A percentile compares a stretch with the other conserved stretches of the same genome.
These are phyloP conservation scores for Microcera coccophila DNA, from an alignment of 2,329 filamentous ascomycete genomes.

Conservation along the genomic window DNA sequence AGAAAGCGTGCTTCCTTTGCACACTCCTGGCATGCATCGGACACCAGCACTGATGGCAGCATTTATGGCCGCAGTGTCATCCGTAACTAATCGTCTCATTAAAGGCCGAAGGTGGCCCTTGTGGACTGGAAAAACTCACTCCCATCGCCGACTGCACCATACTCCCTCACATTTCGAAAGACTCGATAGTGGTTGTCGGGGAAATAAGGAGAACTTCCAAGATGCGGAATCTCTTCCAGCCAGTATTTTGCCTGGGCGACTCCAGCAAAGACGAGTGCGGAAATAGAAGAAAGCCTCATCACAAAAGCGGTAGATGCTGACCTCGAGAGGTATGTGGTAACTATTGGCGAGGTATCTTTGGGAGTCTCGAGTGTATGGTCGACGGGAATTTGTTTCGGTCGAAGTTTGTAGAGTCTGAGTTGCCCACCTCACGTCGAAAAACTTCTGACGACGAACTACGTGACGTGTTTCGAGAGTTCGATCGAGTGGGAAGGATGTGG, in stretches of 20 bases:
- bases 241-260: conserved; percentile 18
- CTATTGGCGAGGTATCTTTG: background rate
- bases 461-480: no score
- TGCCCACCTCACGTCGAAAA: no score
- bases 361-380: no score
- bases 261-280: conserved; percentile 9
- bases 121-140: conserved; percentile 10
- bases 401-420: no score
- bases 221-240: conserved; percentile 29
- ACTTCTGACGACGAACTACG: no score
- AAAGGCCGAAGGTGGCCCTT: background rate
- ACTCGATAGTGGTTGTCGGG: conserved; percentile 27
- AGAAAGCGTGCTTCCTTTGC: conserved; percentile 32
- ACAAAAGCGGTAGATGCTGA: background rate
- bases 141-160: conserved; percentile 29
- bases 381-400: no score
- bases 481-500: no score
- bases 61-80: conserved; percentile 28
- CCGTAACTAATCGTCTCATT: conserved; percentile 17
- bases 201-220: conserved; percentile 26
- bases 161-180: conserved; percentile 32
- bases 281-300: background rate
- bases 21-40: conserved; percentile 23
- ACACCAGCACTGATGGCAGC: conserved; percentile 24
- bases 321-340: background rate